These are phyloP conservation scores for Isabelozyma heimii DNA, from an alignment of 805 yeast species.

Conservation along the genomic window DNA sequence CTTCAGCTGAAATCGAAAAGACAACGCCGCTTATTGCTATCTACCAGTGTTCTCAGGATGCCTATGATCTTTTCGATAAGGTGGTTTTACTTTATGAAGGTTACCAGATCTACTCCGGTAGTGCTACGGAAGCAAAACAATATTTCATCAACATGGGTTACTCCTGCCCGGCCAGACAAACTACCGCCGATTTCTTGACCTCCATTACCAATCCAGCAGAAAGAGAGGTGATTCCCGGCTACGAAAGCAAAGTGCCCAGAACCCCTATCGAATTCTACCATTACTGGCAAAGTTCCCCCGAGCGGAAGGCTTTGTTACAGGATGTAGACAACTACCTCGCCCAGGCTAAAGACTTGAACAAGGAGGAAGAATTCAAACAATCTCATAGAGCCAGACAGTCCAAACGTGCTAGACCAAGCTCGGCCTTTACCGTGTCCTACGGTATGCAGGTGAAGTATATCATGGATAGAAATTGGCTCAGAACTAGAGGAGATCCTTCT, in stretches of 20 bases:
- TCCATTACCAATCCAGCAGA: constrained; percentile 31
- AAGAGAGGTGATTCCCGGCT: constrained; percentile 33
- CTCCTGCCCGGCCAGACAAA: constrained; percentile 40
- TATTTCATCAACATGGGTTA: constrained; percentile 36
- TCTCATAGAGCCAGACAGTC: constrained; percentile 20
- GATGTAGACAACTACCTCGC: constrained; percentile 16
- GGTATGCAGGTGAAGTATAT: constrained; percentile 50
- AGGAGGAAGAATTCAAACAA: constrained; percentile 13
- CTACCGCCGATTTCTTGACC: constrained; percentile 33
- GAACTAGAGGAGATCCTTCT: constrained; percentile 51
- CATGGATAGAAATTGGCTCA: constrained; percentile 44
- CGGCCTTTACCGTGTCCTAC: constrained; percentile 26
- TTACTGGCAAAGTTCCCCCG: constrained; percentile 28
- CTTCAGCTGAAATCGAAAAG: constrained; percentile 54
- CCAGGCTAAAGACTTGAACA: constrained; percentile 7
- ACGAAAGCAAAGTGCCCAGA: constrained; percentile 25
- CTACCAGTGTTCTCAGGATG: constrained; percentile 67
- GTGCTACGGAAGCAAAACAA: constrained; percentile 46
- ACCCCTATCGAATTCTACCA: constrained; percentile 24
- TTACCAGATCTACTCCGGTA: constrained; percentile 60
- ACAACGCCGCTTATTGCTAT: constrained; percentile 63
- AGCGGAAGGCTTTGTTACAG: constrained; percentile 11
- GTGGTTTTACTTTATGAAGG: constrained; percentile 61
- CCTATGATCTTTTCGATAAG: constrained; percentile 59
- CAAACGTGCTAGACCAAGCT: constrained; percentile 5